Evolutionary conservation across 2,329 filamentous ascomycete species (phyloP), one percentile per base, ranked within the genome.

Genomic region (Stagonosporopsis tanaceti): DNA sequence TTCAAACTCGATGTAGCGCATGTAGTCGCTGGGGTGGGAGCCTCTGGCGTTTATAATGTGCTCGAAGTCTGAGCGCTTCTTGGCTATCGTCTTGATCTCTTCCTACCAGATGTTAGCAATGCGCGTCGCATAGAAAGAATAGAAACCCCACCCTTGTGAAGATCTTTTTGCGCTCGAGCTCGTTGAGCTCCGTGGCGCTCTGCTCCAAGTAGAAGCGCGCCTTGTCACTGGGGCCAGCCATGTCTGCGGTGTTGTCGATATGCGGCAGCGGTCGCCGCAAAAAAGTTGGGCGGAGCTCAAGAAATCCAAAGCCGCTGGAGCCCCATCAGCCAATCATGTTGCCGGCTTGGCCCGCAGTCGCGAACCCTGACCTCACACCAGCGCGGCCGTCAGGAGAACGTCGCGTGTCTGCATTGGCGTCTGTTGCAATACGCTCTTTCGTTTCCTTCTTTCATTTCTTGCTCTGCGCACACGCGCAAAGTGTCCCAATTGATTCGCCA

Each of bases 171-270:
- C 91, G 87, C 78, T 96, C 91, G 77, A 92, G 96, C 70, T 97
- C 93, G 62, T 93, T 92, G 55, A 99, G 85, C 77, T 98, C 93
- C 15, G 93, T 92, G 40, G 97, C 91, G 2, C 91, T 90, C 67
- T 94, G 90, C 81, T 99, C 95, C 63, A 98, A 85, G 78, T 91
- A 97, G 79, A 94, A 98, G 57, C 94, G 91, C 53, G 94, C 95
- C 79, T 97, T 98, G 73, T 98, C 95, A 62, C 91, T 89, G 57
- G 95, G 89, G 39, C 87, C 89, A 1, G 93, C 86, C 92, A 97
- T 96, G 58, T 48, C 69, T 71, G 69, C 59, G 57, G 52, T 55
- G 60, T 53, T 45, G 44, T 52, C 15, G 39, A 57, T 57, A 35
- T 30, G 38, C 39, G 47, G 51, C 57, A 59, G 59, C 52, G 37